phyloP scores from a whole-genome alignment of 495 filamentous ascomycete genomes.

The Antarctomyces pellizariae region DNA sequence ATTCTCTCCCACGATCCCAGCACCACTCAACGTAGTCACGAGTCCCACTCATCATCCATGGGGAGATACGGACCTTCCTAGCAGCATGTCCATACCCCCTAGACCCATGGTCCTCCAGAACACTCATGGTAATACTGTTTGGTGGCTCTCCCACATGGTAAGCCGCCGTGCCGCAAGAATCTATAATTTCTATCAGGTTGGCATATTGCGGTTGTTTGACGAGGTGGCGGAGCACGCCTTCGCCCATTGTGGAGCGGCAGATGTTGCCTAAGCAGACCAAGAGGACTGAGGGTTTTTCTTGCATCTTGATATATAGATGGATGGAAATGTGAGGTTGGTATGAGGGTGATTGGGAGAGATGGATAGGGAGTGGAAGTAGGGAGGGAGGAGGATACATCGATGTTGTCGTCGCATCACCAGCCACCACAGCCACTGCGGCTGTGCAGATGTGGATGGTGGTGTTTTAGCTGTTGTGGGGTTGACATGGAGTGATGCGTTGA shows the following conservation, averaged over 20 bases:
- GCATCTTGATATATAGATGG: no score
- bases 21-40: no score
- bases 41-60: background rate
- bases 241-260: constrained; percentile 86
- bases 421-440: no score
- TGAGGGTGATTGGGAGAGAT: background rate
- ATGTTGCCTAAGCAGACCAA: constrained; percentile 98
- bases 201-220: constrained; percentile 27
- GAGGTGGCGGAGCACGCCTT: constrained; percentile 66
- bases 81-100: constrained; percentile 54
- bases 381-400: no score
- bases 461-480: no score
- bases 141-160: constrained; percentile 57
- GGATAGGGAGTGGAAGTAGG: background rate
- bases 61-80: constrained; percentile 31
- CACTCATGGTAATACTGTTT: constrained; percentile 67
- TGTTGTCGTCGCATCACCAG: no score
- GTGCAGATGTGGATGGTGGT: no score
- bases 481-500: no score
- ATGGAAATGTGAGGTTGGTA: background rate
- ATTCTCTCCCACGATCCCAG: no score
- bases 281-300: constrained; percentile 45
- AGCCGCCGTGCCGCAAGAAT: constrained; percentile 70
- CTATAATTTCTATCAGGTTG: constrained; percentile 40
- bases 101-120: constrained; percentile 50